Conservation (phyloP, 208 protist species). For the Leishmania martiniquensis region DNA sequence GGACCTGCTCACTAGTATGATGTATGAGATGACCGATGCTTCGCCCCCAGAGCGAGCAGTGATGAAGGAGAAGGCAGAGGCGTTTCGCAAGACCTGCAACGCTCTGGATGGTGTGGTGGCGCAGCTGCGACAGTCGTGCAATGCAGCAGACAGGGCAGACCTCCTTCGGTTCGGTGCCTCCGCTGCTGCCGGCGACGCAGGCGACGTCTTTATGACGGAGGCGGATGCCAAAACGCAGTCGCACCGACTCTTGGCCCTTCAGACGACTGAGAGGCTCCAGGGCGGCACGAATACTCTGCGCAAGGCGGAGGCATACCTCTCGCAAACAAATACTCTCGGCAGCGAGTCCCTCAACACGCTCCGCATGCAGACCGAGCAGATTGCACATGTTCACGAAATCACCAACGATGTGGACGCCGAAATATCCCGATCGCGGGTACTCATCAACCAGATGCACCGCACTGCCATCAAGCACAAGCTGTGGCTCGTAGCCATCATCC, state of each 20-base stretch:
- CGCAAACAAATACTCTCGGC: conserved; percentile 52
- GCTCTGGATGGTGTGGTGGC: conserved; percentile 42
- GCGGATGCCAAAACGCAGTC: conserved; percentile 49
- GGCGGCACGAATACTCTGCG: conserved; percentile 54
- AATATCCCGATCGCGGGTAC: conserved; percentile 47
- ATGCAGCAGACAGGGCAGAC: conserved; percentile 59
- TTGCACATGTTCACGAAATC: conserved; percentile 49
- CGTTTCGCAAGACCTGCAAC: conserved; percentile 35
- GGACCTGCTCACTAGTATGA: conserved; percentile 75
- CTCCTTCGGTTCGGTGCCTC: conserved; percentile 42
- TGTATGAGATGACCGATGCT: conserved; percentile 63
- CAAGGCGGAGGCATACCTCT: conserved; percentile 64
- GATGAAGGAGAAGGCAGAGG: conserved; percentile 44
- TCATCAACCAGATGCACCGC: conserved; percentile 75
- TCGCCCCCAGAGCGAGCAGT: conserved; percentile 21
- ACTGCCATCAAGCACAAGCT: conserved; percentile 69
- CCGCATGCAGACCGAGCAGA: conserved; percentile 68
- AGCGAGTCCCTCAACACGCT: conserved; percentile 47
- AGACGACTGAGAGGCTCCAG: conserved; percentile 62
- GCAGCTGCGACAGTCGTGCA: conserved; percentile 41
- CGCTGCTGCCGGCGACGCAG: conserved; percentile 2
- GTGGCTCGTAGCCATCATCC: conserved; percentile 53
- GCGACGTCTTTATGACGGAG: conserved; percentile 24
- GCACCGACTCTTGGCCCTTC: conserved; percentile 42
- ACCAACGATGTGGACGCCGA: conserved; percentile 67